These are phyloP conservation scores for Gigaspora rosea DNA, from an alignment of 192 early-diverging fungal species.

Conservation along the genomic window DNA sequence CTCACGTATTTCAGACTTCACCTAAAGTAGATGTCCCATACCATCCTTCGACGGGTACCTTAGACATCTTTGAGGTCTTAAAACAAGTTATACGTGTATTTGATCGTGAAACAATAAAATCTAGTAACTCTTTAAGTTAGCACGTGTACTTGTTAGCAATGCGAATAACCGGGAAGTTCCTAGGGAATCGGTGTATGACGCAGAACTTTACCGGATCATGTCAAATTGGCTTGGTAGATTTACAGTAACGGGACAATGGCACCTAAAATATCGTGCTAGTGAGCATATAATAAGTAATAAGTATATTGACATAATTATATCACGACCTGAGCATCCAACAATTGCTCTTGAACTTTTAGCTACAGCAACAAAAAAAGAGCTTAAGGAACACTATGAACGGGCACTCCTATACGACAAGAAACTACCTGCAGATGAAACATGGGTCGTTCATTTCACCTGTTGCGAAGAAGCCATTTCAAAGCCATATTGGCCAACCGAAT, in stretches of 20 bases:
- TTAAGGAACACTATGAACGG: constrained; percentile 30
- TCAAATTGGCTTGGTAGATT: constrained; percentile 27
- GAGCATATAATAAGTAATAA: constrained; percentile 17
- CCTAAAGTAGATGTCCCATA: constrained; percentile 19
- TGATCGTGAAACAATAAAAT: constrained; percentile 20
- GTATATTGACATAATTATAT: constrained; percentile 29
- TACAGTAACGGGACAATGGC: constrained; percentile 35
- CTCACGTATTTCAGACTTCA: constrained; percentile 5
- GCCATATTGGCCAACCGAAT: constrained; percentile 25
- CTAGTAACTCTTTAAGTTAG: constrained; percentile 22
- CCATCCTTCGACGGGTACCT: background rate
- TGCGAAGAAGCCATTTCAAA: constrained; percentile 12
- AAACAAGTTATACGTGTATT: constrained; percentile 11
- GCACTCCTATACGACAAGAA: constrained; percentile 12
- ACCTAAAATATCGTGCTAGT: constrained; percentile 25
- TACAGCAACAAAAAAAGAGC: constrained; percentile 32
- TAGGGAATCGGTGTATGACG: constrained; percentile 34
- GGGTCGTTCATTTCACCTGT: constrained; percentile 34
- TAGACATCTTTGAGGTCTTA: constrained; percentile 20
- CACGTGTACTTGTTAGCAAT: constrained; percentile 26
- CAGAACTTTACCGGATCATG: constrained; percentile 29
- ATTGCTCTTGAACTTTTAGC: constrained; percentile 32
- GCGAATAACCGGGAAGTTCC: constrained; percentile 18
- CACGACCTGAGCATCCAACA: constrained; percentile 24
- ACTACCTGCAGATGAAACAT: constrained; percentile 31